Conservation (phyloP, 2,329 filamentous ascomycete species). For the Neurospora sp. region DNA sequence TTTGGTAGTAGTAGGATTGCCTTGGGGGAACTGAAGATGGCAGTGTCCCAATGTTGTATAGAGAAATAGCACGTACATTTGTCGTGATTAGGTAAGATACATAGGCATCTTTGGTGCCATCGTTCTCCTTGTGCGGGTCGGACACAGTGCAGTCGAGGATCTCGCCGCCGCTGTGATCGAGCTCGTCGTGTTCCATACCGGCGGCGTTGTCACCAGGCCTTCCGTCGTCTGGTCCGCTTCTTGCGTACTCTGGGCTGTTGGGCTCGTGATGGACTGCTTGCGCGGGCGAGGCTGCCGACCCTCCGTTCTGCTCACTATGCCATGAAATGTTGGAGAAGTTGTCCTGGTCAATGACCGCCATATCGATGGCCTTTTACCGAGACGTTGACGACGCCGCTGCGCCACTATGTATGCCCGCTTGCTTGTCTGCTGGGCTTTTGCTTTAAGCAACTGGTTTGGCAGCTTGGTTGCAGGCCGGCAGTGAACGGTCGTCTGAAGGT, state of each 20-base stretch:
- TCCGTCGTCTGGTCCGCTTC: slow-evolving; percentile 32
- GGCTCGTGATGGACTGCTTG: slow-evolving; percentile 15
- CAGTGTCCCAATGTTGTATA: neutral
- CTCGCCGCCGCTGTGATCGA: slow-evolving; percentile 56
- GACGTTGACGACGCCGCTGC: neutral
- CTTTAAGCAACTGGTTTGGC: neutral
- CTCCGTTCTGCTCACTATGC: slow-evolving; percentile 51
- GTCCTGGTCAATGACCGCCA: slow-evolving; percentile 47
- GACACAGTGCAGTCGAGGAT: slow-evolving; percentile 75
- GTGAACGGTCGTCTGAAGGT: neutral
- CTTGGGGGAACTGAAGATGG: neutral
- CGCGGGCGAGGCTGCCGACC: slow-evolving; percentile 22
- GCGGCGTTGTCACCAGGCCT: slow-evolving; percentile 30
- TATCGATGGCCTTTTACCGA: slow-evolving; percentile 13
- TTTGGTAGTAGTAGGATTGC: neutral
- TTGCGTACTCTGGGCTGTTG: slow-evolving; percentile 24
- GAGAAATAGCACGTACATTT: slow-evolving; percentile 45
- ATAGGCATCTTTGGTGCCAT: slow-evolving; percentile 93
- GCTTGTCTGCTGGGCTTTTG: neutral
- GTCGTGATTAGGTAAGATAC: slow-evolving; percentile 93
- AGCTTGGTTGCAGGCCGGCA: neutral
- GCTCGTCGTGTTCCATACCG: slow-evolving; percentile 37
- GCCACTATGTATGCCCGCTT: neutral
- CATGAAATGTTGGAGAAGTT: slow-evolving; percentile 77
- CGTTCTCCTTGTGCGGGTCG: slow-evolving; percentile 84